A percentile compares a stretch with the other conserved stretches of the same genome.
Conservation (phyloP, 1,284 basidiomycete genomes). For the Trichosporon asahii region DNA sequence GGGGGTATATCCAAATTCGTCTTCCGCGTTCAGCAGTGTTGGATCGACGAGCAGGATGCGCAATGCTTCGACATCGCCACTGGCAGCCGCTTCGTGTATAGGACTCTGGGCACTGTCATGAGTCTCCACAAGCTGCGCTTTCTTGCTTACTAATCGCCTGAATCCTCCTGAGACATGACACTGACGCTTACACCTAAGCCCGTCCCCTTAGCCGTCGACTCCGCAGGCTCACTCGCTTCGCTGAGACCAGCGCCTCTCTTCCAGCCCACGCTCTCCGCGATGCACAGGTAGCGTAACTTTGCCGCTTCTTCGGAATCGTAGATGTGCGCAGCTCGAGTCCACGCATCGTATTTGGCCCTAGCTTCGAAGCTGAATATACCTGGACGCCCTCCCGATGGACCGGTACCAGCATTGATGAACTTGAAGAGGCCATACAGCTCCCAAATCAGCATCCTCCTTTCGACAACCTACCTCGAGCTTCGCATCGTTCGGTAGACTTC, state of each 20-base stretch:
- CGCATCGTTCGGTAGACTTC: conserved; percentile 34
- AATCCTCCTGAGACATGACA: conserved; percentile 54
- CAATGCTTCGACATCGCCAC: conserved; percentile 58
- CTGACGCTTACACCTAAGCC: conserved; percentile 61
- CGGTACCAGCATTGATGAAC: conserved; percentile 56
- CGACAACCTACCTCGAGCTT: conserved; percentile 40
- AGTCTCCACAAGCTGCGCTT: not conserved
- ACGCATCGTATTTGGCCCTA: conserved; percentile 85
- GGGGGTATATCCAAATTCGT: conserved; percentile 75
- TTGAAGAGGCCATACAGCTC: conserved; percentile 87
- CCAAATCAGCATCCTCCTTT: conserved; percentile 4
- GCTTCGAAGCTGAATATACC: conserved; percentile 76
- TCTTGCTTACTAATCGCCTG: conserved; percentile 25
- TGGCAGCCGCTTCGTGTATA: conserved; percentile 65
- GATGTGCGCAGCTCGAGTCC: conserved; percentile 59
- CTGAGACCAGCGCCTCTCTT: conserved; percentile 27
- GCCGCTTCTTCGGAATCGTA: conserved; percentile 52
- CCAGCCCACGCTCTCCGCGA: conserved; percentile 70
- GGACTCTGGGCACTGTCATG: not conserved
- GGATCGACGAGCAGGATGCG: conserved; percentile 55
- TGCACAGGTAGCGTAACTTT: conserved; percentile 62
- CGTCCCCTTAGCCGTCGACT: conserved; percentile 38
- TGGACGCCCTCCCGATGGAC: conserved; percentile 62
- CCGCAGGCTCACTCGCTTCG: conserved; percentile 51
- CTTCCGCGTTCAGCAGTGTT: conserved; percentile 54